A percentile compares a stretch with the other conserved stretches of the same genome.
Evolutionary conservation across 495 filamentous ascomycete genomes (phyloP).

Genomic region (Pseudoneurospora amorphoporcata): DNA sequence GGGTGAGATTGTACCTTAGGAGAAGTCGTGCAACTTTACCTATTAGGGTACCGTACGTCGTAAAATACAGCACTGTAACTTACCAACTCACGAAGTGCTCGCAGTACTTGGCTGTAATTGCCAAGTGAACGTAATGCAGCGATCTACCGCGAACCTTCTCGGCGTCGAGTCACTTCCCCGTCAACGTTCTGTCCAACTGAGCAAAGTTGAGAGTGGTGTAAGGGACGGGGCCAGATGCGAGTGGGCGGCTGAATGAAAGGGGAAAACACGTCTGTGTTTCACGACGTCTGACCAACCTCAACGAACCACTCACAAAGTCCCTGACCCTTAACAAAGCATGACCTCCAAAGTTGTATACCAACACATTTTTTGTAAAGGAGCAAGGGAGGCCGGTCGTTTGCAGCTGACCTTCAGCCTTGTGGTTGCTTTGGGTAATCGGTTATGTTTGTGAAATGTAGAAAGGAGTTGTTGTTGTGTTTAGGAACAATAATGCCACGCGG

Average conservation of each 20-base stretch:
- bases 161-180: not conserved
- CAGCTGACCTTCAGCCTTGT: not conserved
- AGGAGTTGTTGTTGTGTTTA: not conserved
- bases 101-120: not conserved
- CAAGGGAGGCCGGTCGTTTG: not conserved
- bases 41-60: not conserved
- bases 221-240: not conserved
- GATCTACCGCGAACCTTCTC: not conserved
- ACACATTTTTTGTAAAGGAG: not conserved
- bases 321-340: not conserved
- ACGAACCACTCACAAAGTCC: not conserved
- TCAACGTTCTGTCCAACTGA: not conserved
- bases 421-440: not conserved
- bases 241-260: not conserved
- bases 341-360: not conserved
- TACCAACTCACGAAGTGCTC: not conserved
- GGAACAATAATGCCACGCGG: not conserved
- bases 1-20: too few relatives aligned
- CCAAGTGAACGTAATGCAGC: not conserved
- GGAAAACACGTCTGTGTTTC: not conserved
- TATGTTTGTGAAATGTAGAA: not conserved
- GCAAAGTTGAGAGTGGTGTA: not conserved
- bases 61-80: not conserved
- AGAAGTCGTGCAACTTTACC: not conserved
- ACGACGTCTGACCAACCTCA: not conserved